These are phyloP conservation scores for Artemisia tridentata DNA, from an alignment of 129 eudicot species.

Conservation along the genomic window DNA sequence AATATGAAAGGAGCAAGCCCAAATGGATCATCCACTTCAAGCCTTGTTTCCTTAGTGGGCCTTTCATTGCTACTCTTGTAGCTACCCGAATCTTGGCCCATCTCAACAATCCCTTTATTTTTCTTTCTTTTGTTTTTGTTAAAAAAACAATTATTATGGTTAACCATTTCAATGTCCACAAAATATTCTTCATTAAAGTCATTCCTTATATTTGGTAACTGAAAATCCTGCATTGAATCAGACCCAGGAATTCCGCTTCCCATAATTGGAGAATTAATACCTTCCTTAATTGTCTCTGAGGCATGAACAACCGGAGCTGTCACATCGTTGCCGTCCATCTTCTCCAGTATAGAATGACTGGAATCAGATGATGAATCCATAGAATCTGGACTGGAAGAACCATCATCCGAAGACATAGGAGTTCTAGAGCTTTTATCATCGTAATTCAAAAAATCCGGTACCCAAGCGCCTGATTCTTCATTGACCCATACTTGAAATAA, in stretches of 20 bases:
- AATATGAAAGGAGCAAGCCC: neutral
- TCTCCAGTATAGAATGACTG: neutral
- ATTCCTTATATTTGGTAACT: neutral
- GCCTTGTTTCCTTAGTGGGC: neutral
- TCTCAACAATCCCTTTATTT: neutral
- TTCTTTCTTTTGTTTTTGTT: neutral
- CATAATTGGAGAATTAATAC: neutral
- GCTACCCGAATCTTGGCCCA: neutral
- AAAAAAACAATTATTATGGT: neutral
- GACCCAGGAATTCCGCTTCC: neutral
- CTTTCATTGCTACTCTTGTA: neutral
- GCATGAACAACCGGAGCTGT: neutral
- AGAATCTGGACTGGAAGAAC: neutral
- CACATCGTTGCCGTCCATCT: neutral
- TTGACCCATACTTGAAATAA: neutral
- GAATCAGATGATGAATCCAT: neutral
- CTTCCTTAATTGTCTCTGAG: neutral
- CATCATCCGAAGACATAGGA: neutral
- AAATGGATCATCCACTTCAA: neutral
- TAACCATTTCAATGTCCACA: neutral
- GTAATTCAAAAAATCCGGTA: neutral
- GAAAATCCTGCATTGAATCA: neutral
- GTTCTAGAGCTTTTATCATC: neutral
- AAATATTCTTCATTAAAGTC: neutral
- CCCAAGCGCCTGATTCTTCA: neutral